These are phyloP conservation scores for Peronospora farinosa DNA, from an alignment of 352 stramenopile genomes.

Conservation along the genomic window DNA sequence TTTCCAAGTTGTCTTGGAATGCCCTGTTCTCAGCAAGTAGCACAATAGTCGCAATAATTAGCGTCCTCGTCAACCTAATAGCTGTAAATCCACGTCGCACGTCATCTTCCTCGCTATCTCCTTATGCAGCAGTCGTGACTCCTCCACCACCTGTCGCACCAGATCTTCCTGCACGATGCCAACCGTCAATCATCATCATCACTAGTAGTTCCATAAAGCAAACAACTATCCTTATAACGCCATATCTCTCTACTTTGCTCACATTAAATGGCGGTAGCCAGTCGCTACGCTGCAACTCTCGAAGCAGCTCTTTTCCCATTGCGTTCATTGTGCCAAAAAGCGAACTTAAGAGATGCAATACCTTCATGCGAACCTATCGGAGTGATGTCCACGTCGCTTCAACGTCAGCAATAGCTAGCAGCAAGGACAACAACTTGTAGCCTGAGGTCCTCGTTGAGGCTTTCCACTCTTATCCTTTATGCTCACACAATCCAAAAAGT, in stretches of 20 bases:
- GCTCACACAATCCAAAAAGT: constrained; percentile 47
- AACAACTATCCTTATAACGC: background rate
- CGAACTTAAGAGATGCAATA: constrained; percentile 6
- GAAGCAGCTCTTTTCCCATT: constrained; percentile 81
- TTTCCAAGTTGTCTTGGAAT: constrained; percentile 51
- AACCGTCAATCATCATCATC: constrained; percentile 1
- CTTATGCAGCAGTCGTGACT: constrained; percentile 56
- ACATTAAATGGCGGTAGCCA: constrained; percentile 90
- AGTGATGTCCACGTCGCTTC: constrained; percentile 15
- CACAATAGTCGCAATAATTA: constrained; percentile 1
- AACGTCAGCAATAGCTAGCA: constrained; percentile 1
- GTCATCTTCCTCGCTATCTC: constrained; percentile 71
- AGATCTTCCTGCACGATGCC: constrained; percentile 56
- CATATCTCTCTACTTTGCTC: constrained; percentile 8
- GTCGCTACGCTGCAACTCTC: constrained; percentile 87
- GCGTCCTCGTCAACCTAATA: background rate
- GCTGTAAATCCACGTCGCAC: constrained; percentile 19
- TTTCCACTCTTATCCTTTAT: constrained; percentile 36
- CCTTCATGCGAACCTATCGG: constrained; percentile 1
- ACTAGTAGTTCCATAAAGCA: background rate
- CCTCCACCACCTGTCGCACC: constrained; percentile 74
- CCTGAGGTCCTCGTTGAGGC: constrained; percentile 39
- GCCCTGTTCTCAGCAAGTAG: constrained; percentile 28
- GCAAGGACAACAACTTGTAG: background rate
- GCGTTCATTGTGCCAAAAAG: constrained; percentile 45